A percentile compares a stretch with the other conserved stretches of the same genome.
These are phyloP conservation scores for Castanospermum australe DNA, from an alignment of 306 rosid genomes.

Conservation along the genomic window DNA sequence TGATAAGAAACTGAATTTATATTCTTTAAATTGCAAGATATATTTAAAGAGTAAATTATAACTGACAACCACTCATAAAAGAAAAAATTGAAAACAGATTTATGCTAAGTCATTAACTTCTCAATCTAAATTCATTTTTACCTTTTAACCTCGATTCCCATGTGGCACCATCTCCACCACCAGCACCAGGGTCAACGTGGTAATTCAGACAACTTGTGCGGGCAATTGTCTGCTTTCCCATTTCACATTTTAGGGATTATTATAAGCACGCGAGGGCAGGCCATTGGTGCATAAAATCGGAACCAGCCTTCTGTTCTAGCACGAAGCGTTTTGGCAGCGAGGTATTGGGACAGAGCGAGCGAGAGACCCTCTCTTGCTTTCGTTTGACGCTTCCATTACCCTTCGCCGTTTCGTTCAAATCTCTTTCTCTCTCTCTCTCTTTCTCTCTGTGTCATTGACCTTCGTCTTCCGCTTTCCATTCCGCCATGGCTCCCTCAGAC, in stretches of 20 bases:
- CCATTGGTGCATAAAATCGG: conserved; percentile 9
- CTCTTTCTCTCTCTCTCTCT: background rate
- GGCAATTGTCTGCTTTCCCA: background rate
- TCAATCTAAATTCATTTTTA: too few relatives aligned
- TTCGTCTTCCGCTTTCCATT: too few relatives aligned
- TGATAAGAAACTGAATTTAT: too few relatives aligned
- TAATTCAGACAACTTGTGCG: conserved; percentile 3
- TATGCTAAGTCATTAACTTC: too few relatives aligned
- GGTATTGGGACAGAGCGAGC: conserved; percentile 29
- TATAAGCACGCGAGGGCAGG: conserved; percentile 15
- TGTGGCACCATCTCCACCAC: too few relatives aligned
- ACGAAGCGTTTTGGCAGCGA: conserved; percentile 32
- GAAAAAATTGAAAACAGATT: too few relatives aligned
- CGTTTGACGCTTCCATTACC: conserved; percentile 15
- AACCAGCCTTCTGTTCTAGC: background rate
- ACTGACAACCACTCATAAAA: too few relatives aligned
- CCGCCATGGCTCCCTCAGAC: conserved; percentile 69
- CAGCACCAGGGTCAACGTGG: conserved; percentile 8
- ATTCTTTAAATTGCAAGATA: too few relatives aligned
- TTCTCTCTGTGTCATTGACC: background rate
- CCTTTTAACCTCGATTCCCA: too few relatives aligned
- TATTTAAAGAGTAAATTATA: too few relatives aligned
- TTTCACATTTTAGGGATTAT: too few relatives aligned
- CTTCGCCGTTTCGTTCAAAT: background rate
- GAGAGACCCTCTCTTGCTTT: conserved; percentile 29